Evolutionary conservation across 129 eudicot genomes (phyloP), one percentile per base, ranked within the genome.

Genomic region (Oenanthe sinensis): DNA sequence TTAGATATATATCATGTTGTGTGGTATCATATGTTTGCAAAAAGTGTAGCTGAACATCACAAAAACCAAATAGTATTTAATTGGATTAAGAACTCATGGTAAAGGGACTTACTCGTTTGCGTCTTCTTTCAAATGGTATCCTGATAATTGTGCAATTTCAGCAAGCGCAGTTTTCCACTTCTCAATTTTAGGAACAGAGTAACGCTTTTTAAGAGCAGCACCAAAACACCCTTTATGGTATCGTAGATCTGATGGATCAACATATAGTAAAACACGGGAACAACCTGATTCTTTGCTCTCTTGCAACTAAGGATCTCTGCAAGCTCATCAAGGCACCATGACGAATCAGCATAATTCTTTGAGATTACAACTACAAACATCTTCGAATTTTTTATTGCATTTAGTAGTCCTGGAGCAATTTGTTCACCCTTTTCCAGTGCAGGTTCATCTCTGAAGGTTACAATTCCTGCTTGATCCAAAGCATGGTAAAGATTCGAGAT

Each of bases 81-180:
- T 19, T 19, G 0, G 60, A 52, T 55, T 17, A 24, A 19, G 28
- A 54, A 54, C 37, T 0, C 69, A 62, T 8, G 0, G 1, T 24
- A 12, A 4, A 67, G 72, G 20, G 5, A 33, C 72, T 14, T 36
- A 68, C 73, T 15, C 73, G 0, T 33, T 16, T 36, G 20, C 24
- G 0, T 5, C 11, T 33, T 30, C 0, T 28, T 16, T 6, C 1
- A 28, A 6, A 36, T 68, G 73, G 47, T 44, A 75, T 68, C 84
- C 71, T 12, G 80, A 58, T 49, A 68, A 28, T 24, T 75, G 22
- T 65, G 80, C 71, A 2, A 67, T 30, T 8, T 76, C 58, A 1
- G 36, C 50, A 7, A 81, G 72, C 11, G 62, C 80, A 5, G 47
- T 9, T 50, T 70, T 50, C 84, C 84, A 81, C 52, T 36, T 15